Percentiles rank a stretch among this genome's conserved stretches.
phyloP scores from a whole-genome alignment of 75 land plant genomes.

The Ceratopteris richardii region DNA sequence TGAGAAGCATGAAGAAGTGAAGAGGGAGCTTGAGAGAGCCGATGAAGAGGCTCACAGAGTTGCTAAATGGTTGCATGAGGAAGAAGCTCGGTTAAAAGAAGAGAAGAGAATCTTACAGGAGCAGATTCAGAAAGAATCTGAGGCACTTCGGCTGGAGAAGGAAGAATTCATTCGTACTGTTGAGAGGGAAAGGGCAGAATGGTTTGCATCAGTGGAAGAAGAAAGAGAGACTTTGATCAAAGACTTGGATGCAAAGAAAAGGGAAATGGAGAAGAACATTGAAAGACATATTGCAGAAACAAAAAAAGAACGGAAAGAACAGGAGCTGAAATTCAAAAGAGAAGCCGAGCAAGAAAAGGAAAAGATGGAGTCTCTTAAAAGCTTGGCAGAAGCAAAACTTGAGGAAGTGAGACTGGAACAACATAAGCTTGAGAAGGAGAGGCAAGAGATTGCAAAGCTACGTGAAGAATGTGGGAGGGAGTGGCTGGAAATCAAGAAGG shows the following conservation, averaged over 20 bases:
- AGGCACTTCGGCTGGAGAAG: slow-evolving; percentile 45
- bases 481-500: slow-evolving; percentile 62
- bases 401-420: slow-evolving; percentile 49
- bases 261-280: slow-evolving; percentile 50
- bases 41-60: slow-evolving; percentile 47
- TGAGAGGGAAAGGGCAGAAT: slow-evolving; percentile 52
- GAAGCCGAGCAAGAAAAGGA: slow-evolving; percentile 52
- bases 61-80: slow-evolving; percentile 59
- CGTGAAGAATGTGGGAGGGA: slow-evolving; percentile 61
- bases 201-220: slow-evolving; percentile 49
- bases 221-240: slow-evolving; percentile 57
- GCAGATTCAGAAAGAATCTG: slow-evolving; percentile 40
- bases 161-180: slow-evolving; percentile 44
- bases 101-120: slow-evolving; percentile 47
- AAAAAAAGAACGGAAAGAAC: slow-evolving; percentile 50
- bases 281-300: slow-evolving; percentile 56
- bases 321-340: slow-evolving; percentile 37
- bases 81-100: slow-evolving; percentile 53
- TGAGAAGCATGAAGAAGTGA: slow-evolving; percentile 70
- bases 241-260: slow-evolving; percentile 49
- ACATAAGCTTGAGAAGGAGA: slow-evolving; percentile 59
- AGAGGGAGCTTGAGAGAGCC: slow-evolving; percentile 49
- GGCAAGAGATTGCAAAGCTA: slow-evolving; percentile 43
- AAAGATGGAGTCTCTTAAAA: slow-evolving; percentile 35
- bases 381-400: slow-evolving; percentile 36